Evolutionary conservation across 106 monocot genomes (phyloP), one percentile per base, ranked within the genome.

Genomic region (Phalaenopsis aphrodite): DNA sequence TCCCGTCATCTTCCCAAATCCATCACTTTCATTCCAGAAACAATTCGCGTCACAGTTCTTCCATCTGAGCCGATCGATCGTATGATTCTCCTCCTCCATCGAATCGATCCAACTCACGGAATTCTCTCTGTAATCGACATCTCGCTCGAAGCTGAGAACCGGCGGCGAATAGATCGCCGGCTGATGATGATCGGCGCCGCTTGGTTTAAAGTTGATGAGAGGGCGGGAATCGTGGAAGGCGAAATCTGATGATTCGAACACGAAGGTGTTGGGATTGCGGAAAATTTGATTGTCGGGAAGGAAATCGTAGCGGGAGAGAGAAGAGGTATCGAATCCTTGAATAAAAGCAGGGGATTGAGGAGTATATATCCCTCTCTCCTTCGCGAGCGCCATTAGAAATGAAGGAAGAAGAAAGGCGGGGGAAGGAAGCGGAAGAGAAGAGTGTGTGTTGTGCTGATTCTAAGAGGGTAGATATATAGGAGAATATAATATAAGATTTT

Each of bases 141-240:
- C n/a, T 55, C 84, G 92, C 66, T 89, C 92, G 68, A 98, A 94
- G 78, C 89, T 88, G 15, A 97, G 92, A 73, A 94, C 83, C 4
- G 94, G 86, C 42, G 88, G 81, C 5, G 17, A 77, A 5, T 83
- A 81, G 57, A 80, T 82, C 12, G 80, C 58, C 15, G 11, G 8
- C 16, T 10, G 12, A 77, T 71, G 80, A 42, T 66, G 23, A 6
- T 41, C 58, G 39, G 71, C 37, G 10, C 71, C 37, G 10, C 71
- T 16, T 2, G 71, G 15, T 45, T 75, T 75, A 37, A 75, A 75
- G 74, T 45, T 75, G 42, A 45, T 18, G 19, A 43, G 36, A 52
- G 76, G 47, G 30, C 10, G 76, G 52, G 43, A 42, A 43, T 74
- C 74, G 42, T 76, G 76, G 2, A 30, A 11, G 11, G 76, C 49